Percentiles rank a stretch among this genome's conserved stretches.
These are phyloP conservation scores for Chytriomyces sp. DNA, from an alignment of 192 early-diverging fungal species.

Conservation along the genomic window DNA sequence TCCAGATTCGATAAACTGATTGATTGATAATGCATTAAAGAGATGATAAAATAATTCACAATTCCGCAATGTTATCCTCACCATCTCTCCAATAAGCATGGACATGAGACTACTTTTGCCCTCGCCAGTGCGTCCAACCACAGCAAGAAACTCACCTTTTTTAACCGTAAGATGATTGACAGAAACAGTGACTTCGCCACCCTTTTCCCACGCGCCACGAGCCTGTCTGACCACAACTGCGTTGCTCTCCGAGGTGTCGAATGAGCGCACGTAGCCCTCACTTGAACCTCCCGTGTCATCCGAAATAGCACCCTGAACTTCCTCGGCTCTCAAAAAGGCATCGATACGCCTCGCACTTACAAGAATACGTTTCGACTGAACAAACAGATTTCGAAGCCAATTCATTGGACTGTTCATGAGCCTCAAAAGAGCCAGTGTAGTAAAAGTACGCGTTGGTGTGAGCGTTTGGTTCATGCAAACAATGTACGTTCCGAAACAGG, in stretches of 20 bases:
- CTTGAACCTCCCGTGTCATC: neutral
- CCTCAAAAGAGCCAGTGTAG: conserved; percentile 17
- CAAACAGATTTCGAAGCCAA: conserved; percentile 30
- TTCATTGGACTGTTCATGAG: conserved; percentile 33
- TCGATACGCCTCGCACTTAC: conserved; percentile 25
- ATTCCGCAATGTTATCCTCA: neutral
- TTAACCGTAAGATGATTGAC: conserved; percentile 73
- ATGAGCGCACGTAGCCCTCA: conserved; percentile 4
- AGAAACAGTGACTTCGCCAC: conserved; percentile 1
- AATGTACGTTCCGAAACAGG: conserved; percentile 34
- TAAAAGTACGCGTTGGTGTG: conserved; percentile 22
- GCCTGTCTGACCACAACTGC: neutral
- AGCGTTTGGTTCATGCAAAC: conserved; percentile 10
- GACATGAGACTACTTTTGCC: conserved; percentile 79
- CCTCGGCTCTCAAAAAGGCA: conserved; percentile 33
- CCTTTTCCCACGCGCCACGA: conserved; percentile 6
- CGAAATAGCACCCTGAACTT: conserved; percentile 1
- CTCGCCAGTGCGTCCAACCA: conserved; percentile 71
- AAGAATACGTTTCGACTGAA: conserved; percentile 21
- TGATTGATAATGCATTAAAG: neutral
- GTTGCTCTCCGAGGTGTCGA: neutral
- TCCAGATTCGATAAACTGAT: conserved; percentile 40
- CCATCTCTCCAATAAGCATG: conserved; percentile 81
- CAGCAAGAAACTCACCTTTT: conserved; percentile 71
- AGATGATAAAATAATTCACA: neutral